Evolutionary conservation across 2,329 filamentous ascomycete species (phyloP).

Genomic region (Neurospora sp.): DNA sequence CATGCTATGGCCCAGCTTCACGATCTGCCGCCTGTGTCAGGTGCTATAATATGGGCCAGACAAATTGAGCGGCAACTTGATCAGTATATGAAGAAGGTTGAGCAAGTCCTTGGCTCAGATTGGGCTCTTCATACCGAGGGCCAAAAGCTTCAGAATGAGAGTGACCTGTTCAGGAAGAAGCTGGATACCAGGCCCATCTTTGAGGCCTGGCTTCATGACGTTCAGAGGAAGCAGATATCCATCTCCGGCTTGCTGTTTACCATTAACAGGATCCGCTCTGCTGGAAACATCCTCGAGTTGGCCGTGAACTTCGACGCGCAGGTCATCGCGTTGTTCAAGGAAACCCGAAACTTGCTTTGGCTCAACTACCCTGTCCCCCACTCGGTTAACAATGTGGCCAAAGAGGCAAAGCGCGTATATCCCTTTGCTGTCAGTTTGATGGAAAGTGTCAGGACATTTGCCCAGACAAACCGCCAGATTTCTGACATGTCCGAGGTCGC

Average conservation of each 20-base stretch:
- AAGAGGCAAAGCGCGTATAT: slow-evolving; percentile 97
- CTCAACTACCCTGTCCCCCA: slow-evolving; percentile 91
- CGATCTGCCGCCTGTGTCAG: slow-evolving; percentile 89
- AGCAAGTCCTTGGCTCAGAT: slow-evolving; percentile 87
- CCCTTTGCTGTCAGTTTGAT: slow-evolving; percentile 96
- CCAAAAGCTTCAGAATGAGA: slow-evolving; percentile 84
- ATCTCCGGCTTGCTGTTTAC: slow-evolving; percentile 90
- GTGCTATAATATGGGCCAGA: slow-evolving; percentile 93
- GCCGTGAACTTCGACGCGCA: slow-evolving; percentile 95
- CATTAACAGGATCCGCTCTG: slow-evolving; percentile 78
- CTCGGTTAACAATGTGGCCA: slow-evolving; percentile 87
- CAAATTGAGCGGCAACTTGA: slow-evolving; percentile 96
- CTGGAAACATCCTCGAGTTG: slow-evolving; percentile 79
- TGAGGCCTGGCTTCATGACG: slow-evolving; percentile 89
- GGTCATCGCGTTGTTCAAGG: slow-evolving; percentile 96
- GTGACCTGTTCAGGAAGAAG: slow-evolving; percentile 90
- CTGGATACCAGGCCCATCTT: slow-evolving; percentile 90
- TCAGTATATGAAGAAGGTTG: slow-evolving; percentile 98
- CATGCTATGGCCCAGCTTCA: slow-evolving; percentile 97
- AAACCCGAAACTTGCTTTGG: slow-evolving; percentile 93
- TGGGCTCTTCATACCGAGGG: slow-evolving; percentile 94
- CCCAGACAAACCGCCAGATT: slow-evolving; percentile 80
- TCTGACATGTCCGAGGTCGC: slow-evolving; percentile 78
- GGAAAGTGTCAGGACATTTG: slow-evolving; percentile 92
- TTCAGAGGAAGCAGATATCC: slow-evolving; percentile 76